Evolutionary conservation across 2,329 filamentous ascomycete species (phyloP), one percentile per base, ranked within the genome.

Genomic region (Aspergillus ibericus): DNA sequence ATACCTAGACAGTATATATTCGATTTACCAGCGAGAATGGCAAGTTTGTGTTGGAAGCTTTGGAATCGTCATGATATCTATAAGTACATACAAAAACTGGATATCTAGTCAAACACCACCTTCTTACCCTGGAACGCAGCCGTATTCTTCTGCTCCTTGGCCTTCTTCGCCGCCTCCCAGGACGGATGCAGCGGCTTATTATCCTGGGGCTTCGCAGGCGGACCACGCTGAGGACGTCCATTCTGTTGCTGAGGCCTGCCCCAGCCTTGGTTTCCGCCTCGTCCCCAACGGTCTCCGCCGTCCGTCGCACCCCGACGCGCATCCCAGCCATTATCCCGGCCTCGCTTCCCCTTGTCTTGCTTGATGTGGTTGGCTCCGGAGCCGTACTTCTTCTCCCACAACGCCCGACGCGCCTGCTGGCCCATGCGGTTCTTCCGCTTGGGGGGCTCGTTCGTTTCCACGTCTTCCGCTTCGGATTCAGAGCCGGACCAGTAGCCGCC

Each of bases 401-500:
- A 77, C 27, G 81, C 78, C 52, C 84, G 84, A 35, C 86, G 80
- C 10, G 84, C 86, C 59, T 84, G 81, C 67, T 88, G 86, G 32
- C 86, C 86, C 65, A 85, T 82, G 13, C 86, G 77, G 67, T 88
- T 88, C 71, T 86, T 87, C 56, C 82, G 80, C 74, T 38, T 72
- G 65, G 61, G 79, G 58, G 34, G 79, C 70, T 63, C 66, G 16
- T 36, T 36, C 7, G 64, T 66, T 9, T 57, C 66, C 7, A 81
- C 78, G 20, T 82, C 74, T 6, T 83, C 82, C 4, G 80, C 73
- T 53, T 80, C 82, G 1, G 81, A 81, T 60, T 85, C 85, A 5
- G 83, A 84, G 42, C 84, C 85, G n/a, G 85, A 86, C 70, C 82
- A 81, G 72, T 88, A 88, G 38, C 83, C 83, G 15, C 81, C 84